Conservation (phyloP, 2,329 filamentous ascomycete species). For the Colletotrichum sp. region DNA sequence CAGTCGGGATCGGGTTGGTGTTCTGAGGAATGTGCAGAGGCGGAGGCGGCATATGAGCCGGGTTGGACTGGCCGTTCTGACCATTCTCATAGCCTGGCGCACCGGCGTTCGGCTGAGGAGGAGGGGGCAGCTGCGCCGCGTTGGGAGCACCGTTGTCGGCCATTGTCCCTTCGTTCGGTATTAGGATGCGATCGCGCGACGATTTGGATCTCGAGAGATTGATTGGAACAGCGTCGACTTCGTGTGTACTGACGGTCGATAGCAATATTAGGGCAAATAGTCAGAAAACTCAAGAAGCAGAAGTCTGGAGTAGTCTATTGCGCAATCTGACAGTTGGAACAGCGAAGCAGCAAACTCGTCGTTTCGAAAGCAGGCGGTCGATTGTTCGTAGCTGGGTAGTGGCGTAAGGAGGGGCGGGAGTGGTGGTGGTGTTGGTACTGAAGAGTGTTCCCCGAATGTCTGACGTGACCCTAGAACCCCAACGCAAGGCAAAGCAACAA, state of each 20-base stretch:
- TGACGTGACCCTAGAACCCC: slow-evolving; percentile 14
- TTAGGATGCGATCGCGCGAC: not conserved
- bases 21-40: slow-evolving; percentile 95
- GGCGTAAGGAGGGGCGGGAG: slow-evolving; percentile 4
- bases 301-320: not conserved
- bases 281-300: slow-evolving; percentile 7
- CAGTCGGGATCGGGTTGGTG: slow-evolving; percentile 92
- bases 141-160: slow-evolving; percentile 73
- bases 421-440: not conserved
- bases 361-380: not conserved
- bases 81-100: slow-evolving; percentile 79
- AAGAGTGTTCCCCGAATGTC: not conserved
- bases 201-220: not conserved
- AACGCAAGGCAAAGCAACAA: slow-evolving; percentile 11
- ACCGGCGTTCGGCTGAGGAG: slow-evolving; percentile 70
- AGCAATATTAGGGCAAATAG: slow-evolving; percentile 20
- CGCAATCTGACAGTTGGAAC: not conserved
- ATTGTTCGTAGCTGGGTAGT: not conserved
- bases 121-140: slow-evolving; percentile 71
- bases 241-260: not conserved
- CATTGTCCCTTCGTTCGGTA: slow-evolving; percentile 57
- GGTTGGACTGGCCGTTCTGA: slow-evolving; percentile 73
- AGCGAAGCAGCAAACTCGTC: not conserved
- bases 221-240: not conserved
- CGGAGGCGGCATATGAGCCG: slow-evolving; percentile 85